These are phyloP conservation scores for Phalaenopsis hybrid DNA, from an alignment of 116 monocot genomes.

Conservation along the genomic window DNA sequence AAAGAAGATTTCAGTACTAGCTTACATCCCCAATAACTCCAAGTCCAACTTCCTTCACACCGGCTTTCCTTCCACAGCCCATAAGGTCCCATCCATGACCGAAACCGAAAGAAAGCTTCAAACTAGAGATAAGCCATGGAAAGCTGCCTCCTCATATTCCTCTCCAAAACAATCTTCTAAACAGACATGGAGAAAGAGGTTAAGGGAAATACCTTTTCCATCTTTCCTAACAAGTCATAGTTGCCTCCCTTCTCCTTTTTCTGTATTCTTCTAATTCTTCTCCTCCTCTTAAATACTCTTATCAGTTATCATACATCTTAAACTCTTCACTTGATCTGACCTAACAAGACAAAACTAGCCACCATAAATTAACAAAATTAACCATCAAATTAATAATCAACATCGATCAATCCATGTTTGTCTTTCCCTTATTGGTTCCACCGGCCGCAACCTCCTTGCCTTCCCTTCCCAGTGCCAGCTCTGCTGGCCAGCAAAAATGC, in stretches of 20 bases:
- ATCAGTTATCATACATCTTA: neutral
- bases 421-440: no score
- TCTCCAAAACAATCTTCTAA: neutral
- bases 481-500: slow-evolving; percentile 6
- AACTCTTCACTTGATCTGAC: neutral
- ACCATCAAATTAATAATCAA: neutral
- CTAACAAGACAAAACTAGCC: neutral
- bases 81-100: neutral
- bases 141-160: slow-evolving; percentile 1
- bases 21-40: neutral
- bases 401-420: no score
- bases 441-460: neutral
- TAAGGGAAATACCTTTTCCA: neutral
- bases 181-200: neutral
- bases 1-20: neutral
- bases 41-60: neutral
- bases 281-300: neutral
- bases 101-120: neutral
- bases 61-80: neutral
- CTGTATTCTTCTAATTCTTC: no score
- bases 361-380: neutral
- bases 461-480: neutral
- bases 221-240: neutral
- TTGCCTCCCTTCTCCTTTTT: neutral
- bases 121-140: neutral